Evolutionary conservation across 768 basidiomycete species (phyloP).

Genomic region (Leucocoprinus sp.): DNA sequence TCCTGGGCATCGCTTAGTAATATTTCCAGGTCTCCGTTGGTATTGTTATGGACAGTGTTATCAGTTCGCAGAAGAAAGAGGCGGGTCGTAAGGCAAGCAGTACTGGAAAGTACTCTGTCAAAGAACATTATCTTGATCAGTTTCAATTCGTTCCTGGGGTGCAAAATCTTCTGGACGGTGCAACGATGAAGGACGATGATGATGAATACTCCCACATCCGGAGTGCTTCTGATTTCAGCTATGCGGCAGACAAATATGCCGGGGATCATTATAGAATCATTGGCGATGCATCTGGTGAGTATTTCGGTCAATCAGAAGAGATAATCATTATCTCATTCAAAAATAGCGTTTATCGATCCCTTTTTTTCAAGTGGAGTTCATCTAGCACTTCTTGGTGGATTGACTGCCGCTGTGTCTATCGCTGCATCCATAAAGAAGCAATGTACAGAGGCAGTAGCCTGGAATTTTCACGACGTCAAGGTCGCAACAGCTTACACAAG

Average conservation of each 20-base stretch:
- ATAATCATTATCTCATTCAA: neutral
- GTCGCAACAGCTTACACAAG: slow-evolving; percentile 27
- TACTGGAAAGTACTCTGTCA: slow-evolving; percentile 12
- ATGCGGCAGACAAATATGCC: slow-evolving; percentile 23
- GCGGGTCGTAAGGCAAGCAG: slow-evolving; percentile 11
- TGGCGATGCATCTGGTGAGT: slow-evolving; percentile 25
- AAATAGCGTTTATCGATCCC: slow-evolving; percentile 48
- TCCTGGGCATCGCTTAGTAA: neutral
- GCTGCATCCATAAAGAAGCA: slow-evolving; percentile 24
- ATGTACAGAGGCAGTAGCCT: slow-evolving; percentile 22
- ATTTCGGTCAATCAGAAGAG: neutral
- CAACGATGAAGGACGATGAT: slow-evolving; percentile 18
- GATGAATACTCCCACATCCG: slow-evolving; percentile 14
- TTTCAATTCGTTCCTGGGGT: slow-evolving; percentile 20
- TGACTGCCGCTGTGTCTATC: slow-evolving; percentile 30
- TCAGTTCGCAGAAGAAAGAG: slow-evolving; percentile 22
- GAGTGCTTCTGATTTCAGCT: slow-evolving; percentile 28
- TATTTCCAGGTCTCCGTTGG: slow-evolving; percentile 35
- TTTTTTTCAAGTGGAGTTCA: slow-evolving; percentile 51
- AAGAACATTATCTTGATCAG: slow-evolving; percentile 23
- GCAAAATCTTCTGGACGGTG: slow-evolving; percentile 19
- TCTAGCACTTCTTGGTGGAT: slow-evolving; percentile 28
- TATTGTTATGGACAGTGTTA: slow-evolving; percentile 37
- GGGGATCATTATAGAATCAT: slow-evolving; percentile 25
- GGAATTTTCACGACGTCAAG: slow-evolving; percentile 24